phyloP scores from a whole-genome alignment of 352 stramenopile species.

The Saprolegnia diclina region DNA sequence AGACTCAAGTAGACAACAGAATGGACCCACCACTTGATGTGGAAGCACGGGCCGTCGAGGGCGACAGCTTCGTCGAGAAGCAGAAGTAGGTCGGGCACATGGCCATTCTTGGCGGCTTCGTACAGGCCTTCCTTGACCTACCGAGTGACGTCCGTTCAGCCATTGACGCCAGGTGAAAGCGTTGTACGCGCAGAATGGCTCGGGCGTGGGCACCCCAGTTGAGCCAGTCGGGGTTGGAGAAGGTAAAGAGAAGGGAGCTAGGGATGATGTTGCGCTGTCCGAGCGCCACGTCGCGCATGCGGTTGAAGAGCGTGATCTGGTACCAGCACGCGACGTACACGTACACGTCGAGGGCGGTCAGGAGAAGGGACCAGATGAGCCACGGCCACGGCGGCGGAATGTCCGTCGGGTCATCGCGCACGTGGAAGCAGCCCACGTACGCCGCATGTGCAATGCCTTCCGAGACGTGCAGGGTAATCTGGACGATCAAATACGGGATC shows the following conservation, averaged over 20 bases:
- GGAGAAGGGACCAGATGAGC: conserved; percentile 43
- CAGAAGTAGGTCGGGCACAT: conserved; percentile 45
- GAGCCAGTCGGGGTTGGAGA: conserved; percentile 21
- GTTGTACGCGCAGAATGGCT: background rate
- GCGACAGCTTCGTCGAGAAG: conserved; percentile 45
- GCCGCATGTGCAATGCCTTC: conserved; percentile 2
- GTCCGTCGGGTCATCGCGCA: conserved; percentile 39
- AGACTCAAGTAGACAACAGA: background rate
- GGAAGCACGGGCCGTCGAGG: conserved; percentile 57
- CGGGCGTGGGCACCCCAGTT: background rate
- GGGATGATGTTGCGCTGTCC: conserved; percentile 39
- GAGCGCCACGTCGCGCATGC: conserved; percentile 69
- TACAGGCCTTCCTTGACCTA: conserved; percentile 55
- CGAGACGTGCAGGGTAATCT: conserved; percentile 46
- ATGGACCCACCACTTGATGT: conserved; percentile 52
- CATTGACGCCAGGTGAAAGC: background rate
- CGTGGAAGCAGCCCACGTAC: conserved; percentile 34
- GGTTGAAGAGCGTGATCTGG: conserved; percentile 75
- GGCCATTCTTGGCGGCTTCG: conserved; percentile 52
- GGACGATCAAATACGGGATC: conserved; percentile 61
- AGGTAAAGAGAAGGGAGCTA: conserved; percentile 11
- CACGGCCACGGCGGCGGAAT: conserved; percentile 26
- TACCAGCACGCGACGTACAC: conserved; percentile 64
- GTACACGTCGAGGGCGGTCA: conserved; percentile 45
- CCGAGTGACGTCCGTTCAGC: background rate